Conservation (phyloP, 2,329 filamentous ascomycete species). For the Metarhizium guizhouense region DNA sequence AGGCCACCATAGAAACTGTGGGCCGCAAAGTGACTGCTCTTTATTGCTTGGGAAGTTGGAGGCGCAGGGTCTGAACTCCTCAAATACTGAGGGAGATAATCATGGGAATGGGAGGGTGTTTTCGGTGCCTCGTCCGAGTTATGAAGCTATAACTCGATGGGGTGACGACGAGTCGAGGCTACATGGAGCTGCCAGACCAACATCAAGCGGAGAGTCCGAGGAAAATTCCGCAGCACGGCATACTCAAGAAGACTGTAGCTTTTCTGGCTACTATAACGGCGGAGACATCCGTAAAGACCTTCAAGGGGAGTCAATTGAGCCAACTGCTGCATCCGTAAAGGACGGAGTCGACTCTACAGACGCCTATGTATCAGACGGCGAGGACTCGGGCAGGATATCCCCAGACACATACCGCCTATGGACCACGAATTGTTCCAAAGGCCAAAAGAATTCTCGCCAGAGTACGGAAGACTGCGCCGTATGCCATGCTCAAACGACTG, state of each 20-base stretch:
- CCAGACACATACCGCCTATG: slow-evolving; percentile 32
- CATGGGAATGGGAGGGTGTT: background rate
- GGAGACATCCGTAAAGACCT: background rate
- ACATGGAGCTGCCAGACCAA: too few relatives aligned
- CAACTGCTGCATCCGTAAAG: background rate
- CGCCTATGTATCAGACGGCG: slow-evolving; percentile 27
- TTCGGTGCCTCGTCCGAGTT: background rate
- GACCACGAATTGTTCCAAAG: slow-evolving; percentile 19
- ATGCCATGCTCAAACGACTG: background rate
- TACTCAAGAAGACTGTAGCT: background rate
- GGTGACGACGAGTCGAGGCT: background rate
- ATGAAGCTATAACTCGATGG: background rate
- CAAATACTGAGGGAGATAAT: background rate
- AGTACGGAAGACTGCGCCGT: background rate
- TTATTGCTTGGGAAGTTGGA: background rate
- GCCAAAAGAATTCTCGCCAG: background rate
- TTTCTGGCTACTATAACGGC: background rate
- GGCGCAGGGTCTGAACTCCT: background rate
- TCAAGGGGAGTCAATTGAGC: background rate
- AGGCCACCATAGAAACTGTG: background rate
- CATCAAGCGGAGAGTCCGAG: too few relatives aligned
- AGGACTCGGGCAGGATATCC: slow-evolving; percentile 30
- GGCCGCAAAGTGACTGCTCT: background rate
- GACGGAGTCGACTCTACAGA: background rate
- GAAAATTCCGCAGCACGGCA: too few relatives aligned